Evolutionary conservation across 139 green algal species (phyloP).

Genomic region (Chlamydomonas sp.): DNA sequence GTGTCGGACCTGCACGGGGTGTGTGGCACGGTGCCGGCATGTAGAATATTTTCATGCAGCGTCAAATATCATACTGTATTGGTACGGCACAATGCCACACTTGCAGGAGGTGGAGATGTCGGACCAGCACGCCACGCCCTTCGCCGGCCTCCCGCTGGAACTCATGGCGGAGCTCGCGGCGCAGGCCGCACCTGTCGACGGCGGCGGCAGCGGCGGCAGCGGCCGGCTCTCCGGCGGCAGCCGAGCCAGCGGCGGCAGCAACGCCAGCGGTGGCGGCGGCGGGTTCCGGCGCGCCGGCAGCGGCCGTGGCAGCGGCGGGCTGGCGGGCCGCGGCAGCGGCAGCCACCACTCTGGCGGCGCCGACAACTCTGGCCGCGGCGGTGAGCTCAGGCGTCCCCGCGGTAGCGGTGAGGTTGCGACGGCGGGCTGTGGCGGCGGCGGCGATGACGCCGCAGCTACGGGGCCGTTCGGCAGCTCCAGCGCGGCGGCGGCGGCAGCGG

Average conservation of each 20-base stretch:
- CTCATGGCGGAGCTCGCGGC: conserved; percentile 13
- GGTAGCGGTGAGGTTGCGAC: not conserved
- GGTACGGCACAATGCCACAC: not conserved
- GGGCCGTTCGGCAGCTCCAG: not conserved
- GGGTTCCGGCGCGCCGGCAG: not conserved
- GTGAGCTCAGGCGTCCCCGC: too few relatives aligned
- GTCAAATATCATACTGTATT: too few relatives aligned
- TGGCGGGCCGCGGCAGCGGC: too few relatives aligned
- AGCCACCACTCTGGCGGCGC: too few relatives aligned
- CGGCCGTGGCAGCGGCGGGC: not conserved
- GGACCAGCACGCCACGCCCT: conserved; percentile 22
- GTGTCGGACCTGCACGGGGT: too few relatives aligned
- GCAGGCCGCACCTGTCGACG: not conserved
- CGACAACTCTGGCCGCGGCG: too few relatives aligned
- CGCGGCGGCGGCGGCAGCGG: not conserved
- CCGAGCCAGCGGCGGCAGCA: too few relatives aligned
- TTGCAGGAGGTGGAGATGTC: not conserved
- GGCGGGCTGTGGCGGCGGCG: not conserved
- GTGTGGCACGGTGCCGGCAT: too few relatives aligned
- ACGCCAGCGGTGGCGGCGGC: not conserved
- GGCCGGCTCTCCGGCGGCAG: not conserved
- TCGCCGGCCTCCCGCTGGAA: conserved; percentile 8
- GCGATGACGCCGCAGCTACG: not conserved
- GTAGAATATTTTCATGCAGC: too few relatives aligned
- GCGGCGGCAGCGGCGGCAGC: not conserved